Percentiles rank a stretch among this genome's conserved stretches.
Evolutionary conservation across 495 filamentous ascomycete genomes (phyloP).

Genomic region (Talaromyces ruber): DNA sequence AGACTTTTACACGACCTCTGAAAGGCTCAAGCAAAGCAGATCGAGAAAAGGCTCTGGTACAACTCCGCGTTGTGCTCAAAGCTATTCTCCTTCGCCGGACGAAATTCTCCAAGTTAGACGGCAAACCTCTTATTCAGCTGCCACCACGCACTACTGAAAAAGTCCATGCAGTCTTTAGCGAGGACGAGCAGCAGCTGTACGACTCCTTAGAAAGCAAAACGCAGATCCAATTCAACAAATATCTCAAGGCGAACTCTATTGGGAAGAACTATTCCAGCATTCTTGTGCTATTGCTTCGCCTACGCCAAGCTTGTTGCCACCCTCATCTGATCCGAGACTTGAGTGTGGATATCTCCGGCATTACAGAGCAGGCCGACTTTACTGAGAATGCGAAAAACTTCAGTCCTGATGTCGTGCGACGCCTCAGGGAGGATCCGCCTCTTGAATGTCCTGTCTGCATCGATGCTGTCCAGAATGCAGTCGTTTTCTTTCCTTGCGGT

Average conservation of each 20-base stretch:
- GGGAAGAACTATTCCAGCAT: conserved; percentile 78
- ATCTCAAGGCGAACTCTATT: conserved; percentile 60
- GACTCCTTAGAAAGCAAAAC: conserved; percentile 57
- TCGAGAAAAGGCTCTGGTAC: conserved; percentile 49
- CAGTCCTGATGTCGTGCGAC: conserved; percentile 48
- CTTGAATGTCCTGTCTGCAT: conserved; percentile 75
- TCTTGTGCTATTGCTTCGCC: conserved; percentile 74
- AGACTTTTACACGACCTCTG: conserved; percentile 45
- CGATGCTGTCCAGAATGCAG: conserved; percentile 64
- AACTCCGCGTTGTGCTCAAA: conserved; percentile 73
- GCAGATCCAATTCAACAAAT: conserved; percentile 67
- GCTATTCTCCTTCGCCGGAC: conserved; percentile 80
- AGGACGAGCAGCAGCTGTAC: conserved; percentile 69
- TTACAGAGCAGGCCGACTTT: conserved; percentile 54
- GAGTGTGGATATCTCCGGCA: conserved; percentile 42
- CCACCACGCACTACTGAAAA: conserved; percentile 60
- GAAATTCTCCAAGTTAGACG: conserved; percentile 77
- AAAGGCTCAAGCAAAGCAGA: conserved; percentile 23
- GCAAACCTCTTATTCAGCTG: conserved; percentile 69
- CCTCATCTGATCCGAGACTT: conserved; percentile 81
- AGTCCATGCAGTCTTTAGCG: conserved; percentile 60
- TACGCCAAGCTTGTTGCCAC: conserved; percentile 75
- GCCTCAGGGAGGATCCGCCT: conserved; percentile 53
- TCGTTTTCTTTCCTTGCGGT: conserved; percentile 78
- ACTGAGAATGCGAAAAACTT: conserved; percentile 58